These are phyloP conservation scores for Pseudocercospora pini-densiflorae DNA, from an alignment of 2,329 filamentous ascomycete species.

Conservation along the genomic window DNA sequence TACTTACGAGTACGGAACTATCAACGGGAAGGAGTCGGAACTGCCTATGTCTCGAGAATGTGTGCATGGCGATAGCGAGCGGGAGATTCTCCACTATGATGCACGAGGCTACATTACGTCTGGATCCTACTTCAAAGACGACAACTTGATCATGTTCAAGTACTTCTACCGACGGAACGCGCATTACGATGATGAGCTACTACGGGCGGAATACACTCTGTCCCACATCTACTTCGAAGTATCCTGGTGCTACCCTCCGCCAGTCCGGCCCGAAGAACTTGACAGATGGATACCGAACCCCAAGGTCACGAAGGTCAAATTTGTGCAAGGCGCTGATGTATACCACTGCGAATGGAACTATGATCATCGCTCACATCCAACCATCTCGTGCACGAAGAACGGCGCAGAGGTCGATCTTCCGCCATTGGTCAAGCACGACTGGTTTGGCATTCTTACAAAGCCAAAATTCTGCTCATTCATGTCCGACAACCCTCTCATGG, in stretches of 20 bases:
- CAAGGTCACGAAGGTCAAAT: slow-evolving; percentile 11
- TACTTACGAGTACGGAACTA: slow-evolving; percentile 55
- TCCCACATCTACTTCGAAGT: slow-evolving; percentile 60
- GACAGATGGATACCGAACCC: slow-evolving; percentile 14
- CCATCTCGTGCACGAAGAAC: slow-evolving; percentile 17
- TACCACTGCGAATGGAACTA: slow-evolving; percentile 17
- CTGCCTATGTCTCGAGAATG: slow-evolving; percentile 50
- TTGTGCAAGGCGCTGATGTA: slow-evolving; percentile 8
- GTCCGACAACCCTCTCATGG: slow-evolving; percentile 13
- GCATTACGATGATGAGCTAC: slow-evolving; percentile 59
- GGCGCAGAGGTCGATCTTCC: slow-evolving; percentile 9
- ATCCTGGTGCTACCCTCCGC: slow-evolving; percentile 44
- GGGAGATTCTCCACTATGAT: slow-evolving; percentile 58
- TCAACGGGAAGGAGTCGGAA: slow-evolving; percentile 38
- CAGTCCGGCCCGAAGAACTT: slow-evolving; percentile 5
- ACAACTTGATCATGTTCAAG: slow-evolving; percentile 58
- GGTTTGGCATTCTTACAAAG: slow-evolving; percentile 8
- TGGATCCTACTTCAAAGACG: slow-evolving; percentile 59
- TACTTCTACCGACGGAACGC: slow-evolving; percentile 60
- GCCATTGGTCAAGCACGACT: slow-evolving; percentile 3
- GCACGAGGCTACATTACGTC: slow-evolving; percentile 57
- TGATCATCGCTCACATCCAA: slow-evolving; percentile 17
- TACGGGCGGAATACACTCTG: slow-evolving; percentile 59
- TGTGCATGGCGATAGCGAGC: slow-evolving; percentile 50
- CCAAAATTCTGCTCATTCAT: slow-evolving; percentile 12